Conservation (phyloP, 73 alveolate genomes). For the Paramecium caudatum region DNA sequence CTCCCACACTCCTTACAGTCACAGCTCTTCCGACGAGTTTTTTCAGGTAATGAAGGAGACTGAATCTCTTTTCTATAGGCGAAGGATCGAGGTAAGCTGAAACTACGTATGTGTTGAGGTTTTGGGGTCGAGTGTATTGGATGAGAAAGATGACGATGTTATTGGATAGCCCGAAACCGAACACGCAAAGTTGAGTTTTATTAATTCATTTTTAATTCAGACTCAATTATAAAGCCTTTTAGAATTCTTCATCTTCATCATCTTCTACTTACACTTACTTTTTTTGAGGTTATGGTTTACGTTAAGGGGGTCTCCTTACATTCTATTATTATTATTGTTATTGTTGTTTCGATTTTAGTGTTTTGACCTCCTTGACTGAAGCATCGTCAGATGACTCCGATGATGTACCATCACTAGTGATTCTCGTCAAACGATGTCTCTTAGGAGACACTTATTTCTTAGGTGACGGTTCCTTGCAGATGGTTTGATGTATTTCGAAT, state of each 20-base stretch:
- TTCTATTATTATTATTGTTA: not conserved
- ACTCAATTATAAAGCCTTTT: slow-evolving; percentile 44
- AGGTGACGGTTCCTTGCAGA: not conserved
- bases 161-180: slow-evolving; percentile 1
- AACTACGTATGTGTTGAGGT: not conserved
- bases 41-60: slow-evolving; percentile 4
- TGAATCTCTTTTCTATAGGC: not conserved
- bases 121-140: slow-evolving; percentile 5
- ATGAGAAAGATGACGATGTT: slow-evolving; percentile 45
- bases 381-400: not conserved
- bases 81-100: slow-evolving; percentile 12
- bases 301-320: too few species aligned
- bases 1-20: slow-evolving; percentile 32
- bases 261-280: not conserved
- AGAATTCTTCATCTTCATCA: slow-evolving; percentile 40
- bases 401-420: not conserved
- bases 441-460: not conserved
- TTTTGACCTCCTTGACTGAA: not conserved
- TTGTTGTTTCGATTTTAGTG: not conserved
- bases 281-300: not conserved
- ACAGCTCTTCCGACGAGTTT: slow-evolving; percentile 43
- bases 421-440: not conserved
- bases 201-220: slow-evolving; percentile 53
- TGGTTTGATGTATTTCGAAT: not conserved
- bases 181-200: slow-evolving; percentile 41